Evolutionary conservation across 805 yeast species (phyloP).

Genomic region (Saccharomycopsis selenospora): DNA sequence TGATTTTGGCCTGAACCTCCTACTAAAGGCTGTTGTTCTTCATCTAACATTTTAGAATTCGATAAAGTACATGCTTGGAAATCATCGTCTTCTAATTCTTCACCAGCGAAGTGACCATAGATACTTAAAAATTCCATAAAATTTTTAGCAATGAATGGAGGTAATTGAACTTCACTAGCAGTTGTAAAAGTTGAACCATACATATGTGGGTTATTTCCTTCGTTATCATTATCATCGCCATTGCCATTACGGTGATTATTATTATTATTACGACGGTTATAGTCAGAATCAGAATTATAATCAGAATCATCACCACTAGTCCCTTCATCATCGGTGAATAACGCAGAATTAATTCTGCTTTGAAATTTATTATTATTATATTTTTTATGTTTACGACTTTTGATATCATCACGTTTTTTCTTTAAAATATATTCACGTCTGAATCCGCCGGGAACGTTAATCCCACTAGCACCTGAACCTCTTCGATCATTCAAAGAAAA

Average conservation of each 20-base stretch:
- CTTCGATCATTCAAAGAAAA: constrained; percentile 34
- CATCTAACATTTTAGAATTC: constrained; percentile 26
- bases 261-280: no score
- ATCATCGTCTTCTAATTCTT: constrained; percentile 65
- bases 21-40: constrained; percentile 28
- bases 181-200: neutral
- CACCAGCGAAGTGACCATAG: constrained; percentile 86
- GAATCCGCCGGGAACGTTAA: constrained; percentile 79
- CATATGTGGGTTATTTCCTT: neutral
- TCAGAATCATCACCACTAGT: constrained; percentile 1
- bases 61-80: constrained; percentile 38
- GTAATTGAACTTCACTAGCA: constrained; percentile 1
- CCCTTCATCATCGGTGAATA: neutral
- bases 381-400: constrained; percentile 14
- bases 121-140: constrained; percentile 70
- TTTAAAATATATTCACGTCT: constrained; percentile 58
- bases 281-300: constrained; percentile 2
- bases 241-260: neutral
- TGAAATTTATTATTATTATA: constrained; percentile 14
- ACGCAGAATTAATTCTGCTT: neutral
- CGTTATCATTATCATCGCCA: neutral
- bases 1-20: constrained; percentile 9
- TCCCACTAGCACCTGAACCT: constrained; percentile 57
- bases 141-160: constrained; percentile 55
- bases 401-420: constrained; percentile 24